Percentiles rank a stretch among this genome's conserved stretches.
phyloP scores from a whole-genome alignment of 306 rosid species.

The Castanea sativa region DNA sequence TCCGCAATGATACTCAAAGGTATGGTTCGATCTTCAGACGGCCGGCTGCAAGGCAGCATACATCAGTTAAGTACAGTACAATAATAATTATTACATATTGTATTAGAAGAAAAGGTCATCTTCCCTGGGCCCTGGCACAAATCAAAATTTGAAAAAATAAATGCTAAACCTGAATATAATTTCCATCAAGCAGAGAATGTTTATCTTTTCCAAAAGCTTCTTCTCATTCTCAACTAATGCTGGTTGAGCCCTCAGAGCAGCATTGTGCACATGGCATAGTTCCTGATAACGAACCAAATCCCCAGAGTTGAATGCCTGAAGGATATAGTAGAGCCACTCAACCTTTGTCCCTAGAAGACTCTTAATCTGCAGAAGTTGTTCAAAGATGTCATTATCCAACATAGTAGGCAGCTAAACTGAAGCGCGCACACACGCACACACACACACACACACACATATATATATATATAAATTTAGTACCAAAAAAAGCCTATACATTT shows the following conservation, averaged over 20 bases:
- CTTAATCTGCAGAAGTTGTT: constrained; percentile 56
- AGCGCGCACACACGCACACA: background rate
- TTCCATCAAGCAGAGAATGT: constrained; percentile 98
- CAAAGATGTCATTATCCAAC: constrained; percentile 10
- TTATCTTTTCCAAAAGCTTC: constrained; percentile 88
- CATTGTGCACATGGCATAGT: constrained; percentile 81
- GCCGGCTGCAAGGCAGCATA: constrained; percentile 67
- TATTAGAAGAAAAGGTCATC: background rate
- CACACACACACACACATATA: no score
- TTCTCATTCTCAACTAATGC: constrained; percentile 89
- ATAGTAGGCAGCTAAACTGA: constrained; percentile 1
- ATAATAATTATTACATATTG: background rate
- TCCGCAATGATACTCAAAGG: constrained; percentile 90
- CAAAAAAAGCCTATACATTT: background rate
- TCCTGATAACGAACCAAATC: constrained; percentile 93
- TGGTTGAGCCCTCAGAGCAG: constrained; percentile 91
- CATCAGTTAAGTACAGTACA: background rate
- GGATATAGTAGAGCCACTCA: constrained; percentile 98
- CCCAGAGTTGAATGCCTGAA: constrained; percentile 94
- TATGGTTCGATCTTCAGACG: constrained; percentile 94
- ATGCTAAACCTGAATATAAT: constrained; percentile 83
- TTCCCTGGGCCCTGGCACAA: background rate
- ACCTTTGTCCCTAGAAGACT: constrained; percentile 90
- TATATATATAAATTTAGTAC: background rate
- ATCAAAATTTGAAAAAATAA: background rate